Conservation (phyloP, 306 rosid genomes). For the Mucuna pruriens region DNA sequence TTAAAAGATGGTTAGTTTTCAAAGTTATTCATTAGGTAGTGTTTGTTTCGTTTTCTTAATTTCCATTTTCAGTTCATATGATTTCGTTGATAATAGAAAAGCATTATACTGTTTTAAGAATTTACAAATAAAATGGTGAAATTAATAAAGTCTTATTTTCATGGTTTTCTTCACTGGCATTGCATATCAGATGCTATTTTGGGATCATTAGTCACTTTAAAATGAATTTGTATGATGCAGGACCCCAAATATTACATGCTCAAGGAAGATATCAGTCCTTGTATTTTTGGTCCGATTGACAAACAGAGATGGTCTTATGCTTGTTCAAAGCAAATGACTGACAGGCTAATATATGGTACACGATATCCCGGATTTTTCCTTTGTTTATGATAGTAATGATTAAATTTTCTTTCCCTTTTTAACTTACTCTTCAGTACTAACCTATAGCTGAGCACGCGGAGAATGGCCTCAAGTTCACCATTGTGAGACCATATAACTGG, state of each 20-base stretch:
- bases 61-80: background rate
- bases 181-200: background rate
- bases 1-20: background rate
- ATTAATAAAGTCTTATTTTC: background rate
- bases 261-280: slow-evolving; percentile 73
- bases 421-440: slow-evolving; percentile 23
- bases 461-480: slow-evolving; percentile 80
- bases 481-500: slow-evolving; percentile 91
- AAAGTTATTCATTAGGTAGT: background rate
- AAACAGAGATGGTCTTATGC: slow-evolving; percentile 97
- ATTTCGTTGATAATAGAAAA: background rate
- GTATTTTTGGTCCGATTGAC: slow-evolving; percentile 82
- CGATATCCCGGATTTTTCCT: background rate
- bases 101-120: background rate
- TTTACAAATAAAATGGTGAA: background rate
- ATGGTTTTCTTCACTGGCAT: background rate
- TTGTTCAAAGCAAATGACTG: slow-evolving; percentile 89
- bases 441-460: slow-evolving; percentile 78
- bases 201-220: background rate
- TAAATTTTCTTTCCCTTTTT: slow-evolving; percentile 3
- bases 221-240: slow-evolving; percentile 43
- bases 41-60: background rate
- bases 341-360: slow-evolving; percentile 83
- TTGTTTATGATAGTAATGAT: slow-evolving; percentile 1
- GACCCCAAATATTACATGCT: slow-evolving; percentile 78